Evolutionary conservation across 345 rosid species (phyloP).

Genomic region (Eucalyptus brandiana): DNA sequence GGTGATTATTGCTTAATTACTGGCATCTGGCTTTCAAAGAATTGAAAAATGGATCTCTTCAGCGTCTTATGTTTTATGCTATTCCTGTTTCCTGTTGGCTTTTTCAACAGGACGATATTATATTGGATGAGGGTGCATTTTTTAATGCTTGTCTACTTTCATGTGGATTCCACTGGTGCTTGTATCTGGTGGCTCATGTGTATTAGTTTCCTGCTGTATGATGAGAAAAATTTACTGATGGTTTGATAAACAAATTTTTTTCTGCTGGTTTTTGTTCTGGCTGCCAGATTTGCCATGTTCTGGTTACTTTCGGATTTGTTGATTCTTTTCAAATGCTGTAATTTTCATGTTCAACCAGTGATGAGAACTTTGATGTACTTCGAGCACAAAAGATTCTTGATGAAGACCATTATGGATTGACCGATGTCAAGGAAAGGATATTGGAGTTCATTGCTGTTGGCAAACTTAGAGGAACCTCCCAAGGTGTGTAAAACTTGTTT

Average conservation of each 20-base stretch:
- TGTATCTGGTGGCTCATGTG: background rate
- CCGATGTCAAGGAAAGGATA: constrained; percentile 96
- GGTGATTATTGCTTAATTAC: background rate
- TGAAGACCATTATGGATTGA: constrained; percentile 97
- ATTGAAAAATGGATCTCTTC: background rate
- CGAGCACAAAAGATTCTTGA: constrained; percentile 87
- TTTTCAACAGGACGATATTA: background rate
- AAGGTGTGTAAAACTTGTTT: constrained; percentile 37
- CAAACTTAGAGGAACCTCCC: constrained; percentile 93
- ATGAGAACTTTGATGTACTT: constrained; percentile 91
- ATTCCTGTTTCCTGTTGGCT: background rate
- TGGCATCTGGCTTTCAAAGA: background rate
- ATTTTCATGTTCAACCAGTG: constrained; percentile 22
- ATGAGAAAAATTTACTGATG: background rate
- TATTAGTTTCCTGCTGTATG: background rate
- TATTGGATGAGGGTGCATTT: background rate
- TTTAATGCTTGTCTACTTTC: background rate
- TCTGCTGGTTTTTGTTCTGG: background rate
- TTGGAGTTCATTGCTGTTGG: constrained; percentile 99
- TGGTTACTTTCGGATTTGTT: background rate
- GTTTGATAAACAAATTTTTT: background rate
- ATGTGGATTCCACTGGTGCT: background rate
- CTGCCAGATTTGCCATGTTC: background rate
- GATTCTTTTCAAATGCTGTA: background rate
- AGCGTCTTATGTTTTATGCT: background rate